Conservation (phyloP, 1,284 basidiomycete species). For the Erythrobasidium hasegawianum region DNA sequence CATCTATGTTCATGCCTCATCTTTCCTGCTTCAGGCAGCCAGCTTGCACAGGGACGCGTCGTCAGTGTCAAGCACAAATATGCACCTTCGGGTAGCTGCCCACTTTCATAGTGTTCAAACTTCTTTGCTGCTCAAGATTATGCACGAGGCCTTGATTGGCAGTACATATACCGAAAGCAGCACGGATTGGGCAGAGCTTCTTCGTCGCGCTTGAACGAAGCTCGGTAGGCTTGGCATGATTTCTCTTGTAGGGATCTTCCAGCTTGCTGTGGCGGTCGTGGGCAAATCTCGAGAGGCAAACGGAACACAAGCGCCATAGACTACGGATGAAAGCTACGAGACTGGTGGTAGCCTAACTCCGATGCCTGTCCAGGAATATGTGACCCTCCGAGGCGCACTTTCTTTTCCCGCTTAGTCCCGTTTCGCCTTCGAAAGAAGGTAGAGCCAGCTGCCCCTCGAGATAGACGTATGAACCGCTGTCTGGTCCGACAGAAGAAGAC, state of each 20-base stretch:
- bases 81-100: constrained; percentile 35
- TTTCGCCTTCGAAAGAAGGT: neutral
- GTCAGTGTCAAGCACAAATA: constrained; percentile 14
- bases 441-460: neutral
- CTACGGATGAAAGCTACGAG: too few relatives aligned
- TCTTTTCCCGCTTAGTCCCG: too few relatives aligned
- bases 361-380: too few relatives aligned
- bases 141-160: neutral
- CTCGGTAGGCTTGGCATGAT: neutral
- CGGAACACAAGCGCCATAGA: too few relatives aligned
- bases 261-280: too few relatives aligned
- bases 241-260: neutral
- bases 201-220: neutral
- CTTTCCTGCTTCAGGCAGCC: too few relatives aligned
- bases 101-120: neutral
- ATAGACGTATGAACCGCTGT: constrained; percentile 1
- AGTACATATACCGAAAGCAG: neutral
- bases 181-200: neutral
- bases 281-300: too few relatives aligned
- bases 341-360: too few relatives aligned
- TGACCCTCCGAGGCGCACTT: too few relatives aligned
- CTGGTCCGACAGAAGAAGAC: neutral
- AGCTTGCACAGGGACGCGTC: too few relatives aligned
- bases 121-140: neutral
- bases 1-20: too few relatives aligned